A percentile compares a stretch with the other conserved stretches of the same genome.
These are phyloP conservation scores for Yamadazyma phyllophila DNA, from an alignment of 805 yeast species.

Conservation along the genomic window DNA sequence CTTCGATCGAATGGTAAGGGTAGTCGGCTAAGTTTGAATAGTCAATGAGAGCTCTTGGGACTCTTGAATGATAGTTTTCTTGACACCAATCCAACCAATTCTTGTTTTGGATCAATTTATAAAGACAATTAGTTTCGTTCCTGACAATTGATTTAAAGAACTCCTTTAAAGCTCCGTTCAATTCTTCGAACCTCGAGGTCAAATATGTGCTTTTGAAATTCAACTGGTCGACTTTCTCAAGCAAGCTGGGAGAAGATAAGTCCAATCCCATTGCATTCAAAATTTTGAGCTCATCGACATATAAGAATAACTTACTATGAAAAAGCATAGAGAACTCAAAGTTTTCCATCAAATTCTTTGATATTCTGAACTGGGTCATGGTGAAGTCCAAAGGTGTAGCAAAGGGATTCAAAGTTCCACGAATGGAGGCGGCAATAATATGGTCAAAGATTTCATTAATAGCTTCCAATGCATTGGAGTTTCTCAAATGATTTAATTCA, in stretches of 20 bases:
- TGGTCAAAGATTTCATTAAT: not conserved
- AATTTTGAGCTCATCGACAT: constrained; percentile 17
- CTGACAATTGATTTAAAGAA: not conserved
- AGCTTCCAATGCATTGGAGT: not conserved
- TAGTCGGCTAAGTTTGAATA: constrained; percentile 14
- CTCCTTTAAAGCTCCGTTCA: not conserved
- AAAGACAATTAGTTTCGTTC: constrained; percentile 7
- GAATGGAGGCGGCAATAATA: constrained; percentile 8
- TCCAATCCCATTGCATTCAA: constrained; percentile 12
- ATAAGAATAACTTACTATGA: constrained; percentile 15
- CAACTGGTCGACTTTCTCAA: not conserved
- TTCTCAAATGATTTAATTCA: constrained; percentile 1
- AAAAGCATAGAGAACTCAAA: constrained; percentile 21
- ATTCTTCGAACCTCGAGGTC: not conserved
- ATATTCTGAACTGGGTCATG: constrained; percentile 13
- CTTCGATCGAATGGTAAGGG: constrained; percentile 7
- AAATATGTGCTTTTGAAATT: constrained; percentile 5
- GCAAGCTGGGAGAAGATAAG: not conserved
- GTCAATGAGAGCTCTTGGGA: constrained; percentile 10
- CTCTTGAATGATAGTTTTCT: constrained; percentile 9
- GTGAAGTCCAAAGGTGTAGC: constrained; percentile 6
- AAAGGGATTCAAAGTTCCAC: constrained; percentile 11
- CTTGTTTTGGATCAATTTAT: constrained; percentile 9
- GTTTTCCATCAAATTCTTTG: constrained; percentile 15
- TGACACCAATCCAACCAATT: constrained; percentile 16